phyloP scores from a whole-genome alignment of 495 filamentous ascomycete genomes.

The Letharia columbiana region DNA sequence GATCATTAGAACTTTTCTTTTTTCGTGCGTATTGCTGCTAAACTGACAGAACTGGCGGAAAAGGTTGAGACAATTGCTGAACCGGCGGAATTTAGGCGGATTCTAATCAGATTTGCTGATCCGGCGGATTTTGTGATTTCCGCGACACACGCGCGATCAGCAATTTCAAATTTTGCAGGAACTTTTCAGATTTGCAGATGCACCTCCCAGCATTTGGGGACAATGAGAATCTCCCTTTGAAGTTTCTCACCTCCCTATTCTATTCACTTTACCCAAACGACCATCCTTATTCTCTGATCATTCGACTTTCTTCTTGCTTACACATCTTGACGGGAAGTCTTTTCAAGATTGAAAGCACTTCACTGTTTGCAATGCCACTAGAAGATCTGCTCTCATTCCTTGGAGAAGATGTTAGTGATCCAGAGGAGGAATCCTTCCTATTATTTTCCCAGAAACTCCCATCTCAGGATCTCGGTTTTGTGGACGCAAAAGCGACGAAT shows the following conservation, averaged over 20 bases:
- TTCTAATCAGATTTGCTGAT: too few relatives aligned
- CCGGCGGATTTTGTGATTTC: too few relatives aligned
- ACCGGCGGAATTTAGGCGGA: too few relatives aligned
- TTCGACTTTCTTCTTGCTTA: neutral
- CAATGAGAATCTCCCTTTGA: neutral
- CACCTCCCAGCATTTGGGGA: too few relatives aligned
- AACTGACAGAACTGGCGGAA: too few relatives aligned
- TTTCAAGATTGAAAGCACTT: neutral
- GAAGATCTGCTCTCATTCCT: slow-evolving; percentile 21
- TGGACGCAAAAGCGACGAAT: slow-evolving; percentile 56
- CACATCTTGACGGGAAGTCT: neutral
- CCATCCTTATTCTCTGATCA: neutral
- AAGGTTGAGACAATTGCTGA: too few relatives aligned
- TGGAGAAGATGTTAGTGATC: slow-evolving; percentile 43
- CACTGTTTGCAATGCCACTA: slow-evolving; percentile 6
- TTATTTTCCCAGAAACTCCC: slow-evolving; percentile 71
- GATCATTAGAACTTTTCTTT: too few relatives aligned
- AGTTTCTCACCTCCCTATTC: neutral
- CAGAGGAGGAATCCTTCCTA: slow-evolving; percentile 74
- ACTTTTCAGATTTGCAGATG: too few relatives aligned
- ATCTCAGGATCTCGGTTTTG: slow-evolving; percentile 73
- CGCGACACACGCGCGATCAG: too few relatives aligned
- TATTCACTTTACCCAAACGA: neutral
- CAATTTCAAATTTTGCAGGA: too few relatives aligned
- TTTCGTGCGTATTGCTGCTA: too few relatives aligned